These are phyloP conservation scores for Cladobotryum mycophilum DNA, from an alignment of 2,329 filamentous ascomycete species.

Conservation along the genomic window DNA sequence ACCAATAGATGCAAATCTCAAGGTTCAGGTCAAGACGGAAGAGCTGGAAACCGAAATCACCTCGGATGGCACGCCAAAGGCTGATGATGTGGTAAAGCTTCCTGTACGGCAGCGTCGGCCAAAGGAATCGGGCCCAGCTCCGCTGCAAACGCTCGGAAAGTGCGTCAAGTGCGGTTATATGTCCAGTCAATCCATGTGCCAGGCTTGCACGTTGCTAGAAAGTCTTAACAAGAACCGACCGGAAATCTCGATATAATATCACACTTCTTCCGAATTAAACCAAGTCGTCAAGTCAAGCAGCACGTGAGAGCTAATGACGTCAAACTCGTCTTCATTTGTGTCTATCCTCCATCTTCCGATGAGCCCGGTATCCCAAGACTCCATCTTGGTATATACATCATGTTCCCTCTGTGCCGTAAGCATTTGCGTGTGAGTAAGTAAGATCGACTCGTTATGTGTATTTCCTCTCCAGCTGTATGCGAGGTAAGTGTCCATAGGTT, in stretches of 20 bases:
- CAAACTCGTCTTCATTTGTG: conserved; percentile 13
- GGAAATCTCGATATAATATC: conserved; percentile 46
- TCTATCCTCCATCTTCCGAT: conserved; percentile 3
- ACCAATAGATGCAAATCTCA: conserved; percentile 59
- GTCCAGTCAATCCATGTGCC: conserved; percentile 88
- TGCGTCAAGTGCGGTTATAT: conserved; percentile 91
- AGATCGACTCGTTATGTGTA: conserved; percentile 32
- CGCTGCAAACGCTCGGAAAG: conserved; percentile 70
- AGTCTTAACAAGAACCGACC: conserved; percentile 76
- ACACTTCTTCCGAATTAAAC: conserved; percentile 12
- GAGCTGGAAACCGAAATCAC: conserved; percentile 29
- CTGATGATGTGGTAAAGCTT: conserved; percentile 27
- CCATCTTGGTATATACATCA: conserved; percentile 8
- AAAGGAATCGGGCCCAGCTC: conserved; percentile 25
- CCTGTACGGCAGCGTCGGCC: conserved; percentile 24
- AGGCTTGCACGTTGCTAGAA: conserved; percentile 86
- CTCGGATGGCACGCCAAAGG: conserved; percentile 16
- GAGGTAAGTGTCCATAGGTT: conserved; percentile 3
- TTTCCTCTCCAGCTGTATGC: conserved; percentile 47
- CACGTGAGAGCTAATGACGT: conserved; percentile 1
- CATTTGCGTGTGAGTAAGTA: conserved; percentile 1
- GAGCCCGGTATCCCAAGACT: neutral
- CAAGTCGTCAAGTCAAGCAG: neutral
- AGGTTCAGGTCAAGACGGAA: conserved; percentile 14
- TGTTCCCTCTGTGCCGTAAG: conserved; percentile 11